Conservation (phyloP, 768 basidiomycete genomes). For the Kondoa malvinella region DNA sequence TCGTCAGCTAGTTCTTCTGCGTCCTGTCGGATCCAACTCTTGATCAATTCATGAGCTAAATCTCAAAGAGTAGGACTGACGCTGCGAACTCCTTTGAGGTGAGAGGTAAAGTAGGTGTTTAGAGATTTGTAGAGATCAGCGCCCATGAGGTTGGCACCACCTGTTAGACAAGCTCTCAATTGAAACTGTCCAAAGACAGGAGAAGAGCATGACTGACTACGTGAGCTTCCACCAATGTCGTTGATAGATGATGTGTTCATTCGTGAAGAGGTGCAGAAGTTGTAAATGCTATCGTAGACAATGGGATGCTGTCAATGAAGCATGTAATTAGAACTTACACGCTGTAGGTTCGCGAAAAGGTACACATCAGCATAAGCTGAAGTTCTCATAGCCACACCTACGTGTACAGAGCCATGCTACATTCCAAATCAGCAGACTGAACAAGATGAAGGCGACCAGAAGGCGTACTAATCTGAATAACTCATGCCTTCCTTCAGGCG, state of each 20-base stretch:
- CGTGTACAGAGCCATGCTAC: conserved; percentile 10
- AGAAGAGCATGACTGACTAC: conserved; percentile 17
- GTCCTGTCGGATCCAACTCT: conserved; percentile 38
- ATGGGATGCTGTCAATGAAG: conserved; percentile 28
- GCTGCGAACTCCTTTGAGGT: conserved; percentile 52
- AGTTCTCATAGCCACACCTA: neutral
- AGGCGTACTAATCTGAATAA: conserved; percentile 26
- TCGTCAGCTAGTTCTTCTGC: conserved; percentile 70
- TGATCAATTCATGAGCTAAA: conserved; percentile 1
- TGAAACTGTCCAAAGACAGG: neutral
- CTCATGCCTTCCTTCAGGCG: conserved; percentile 25
- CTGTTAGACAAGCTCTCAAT: conserved; percentile 16
- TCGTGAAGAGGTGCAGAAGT: conserved; percentile 77
- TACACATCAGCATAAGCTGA: neutral
- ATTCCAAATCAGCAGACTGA: neutral
- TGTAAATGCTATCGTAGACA: conserved; percentile 85
- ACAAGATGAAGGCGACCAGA: neutral
- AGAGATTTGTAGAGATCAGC: conserved; percentile 92
- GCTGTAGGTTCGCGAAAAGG: neutral
- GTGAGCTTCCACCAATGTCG: conserved; percentile 21
- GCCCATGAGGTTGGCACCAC: conserved; percentile 85
- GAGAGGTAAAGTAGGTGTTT: conserved; percentile 69
- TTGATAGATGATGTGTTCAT: conserved; percentile 31
- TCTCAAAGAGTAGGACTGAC: conserved; percentile 33
- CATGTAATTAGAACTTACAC: neutral